Evolutionary conservation across 2,329 filamentous ascomycete genomes (phyloP).

Genomic region (Cercospora sp.): DNA sequence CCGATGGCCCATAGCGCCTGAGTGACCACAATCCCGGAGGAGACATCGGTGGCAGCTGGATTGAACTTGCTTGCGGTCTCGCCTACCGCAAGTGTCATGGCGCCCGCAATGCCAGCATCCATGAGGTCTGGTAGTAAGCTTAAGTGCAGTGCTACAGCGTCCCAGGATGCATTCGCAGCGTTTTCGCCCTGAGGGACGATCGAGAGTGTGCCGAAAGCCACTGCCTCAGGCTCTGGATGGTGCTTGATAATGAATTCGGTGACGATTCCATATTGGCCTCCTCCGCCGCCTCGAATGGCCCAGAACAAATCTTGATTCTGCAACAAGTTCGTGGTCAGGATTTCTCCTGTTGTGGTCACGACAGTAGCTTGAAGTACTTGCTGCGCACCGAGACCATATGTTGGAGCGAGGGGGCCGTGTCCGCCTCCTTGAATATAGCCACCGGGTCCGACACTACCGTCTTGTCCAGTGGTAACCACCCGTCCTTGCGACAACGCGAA

Average conservation of each 20-base stretch:
- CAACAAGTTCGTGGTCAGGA: slow-evolving; percentile 50
- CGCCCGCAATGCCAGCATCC: slow-evolving; percentile 35
- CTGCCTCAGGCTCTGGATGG: slow-evolving; percentile 30
- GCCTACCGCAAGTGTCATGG: slow-evolving; percentile 26
- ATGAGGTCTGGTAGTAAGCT: slow-evolving; percentile 37
- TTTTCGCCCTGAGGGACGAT: slow-evolving; percentile 30
- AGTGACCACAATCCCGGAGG: slow-evolving; percentile 35
- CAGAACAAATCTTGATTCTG: slow-evolving; percentile 62
- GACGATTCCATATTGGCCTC: slow-evolving; percentile 61
- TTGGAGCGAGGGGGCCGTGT: slow-evolving; percentile 55
- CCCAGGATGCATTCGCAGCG: slow-evolving; percentile 38
- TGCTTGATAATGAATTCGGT: slow-evolving; percentile 42
- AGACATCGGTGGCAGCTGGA: slow-evolving; percentile 35
- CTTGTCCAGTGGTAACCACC: slow-evolving; percentile 25
- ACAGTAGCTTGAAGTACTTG: slow-evolving; percentile 52
- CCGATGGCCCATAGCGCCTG: slow-evolving; percentile 37
- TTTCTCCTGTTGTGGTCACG: slow-evolving; percentile 53
- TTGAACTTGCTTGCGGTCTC: slow-evolving; percentile 36
- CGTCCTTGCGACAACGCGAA: slow-evolving; percentile 21
- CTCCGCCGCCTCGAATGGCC: slow-evolving; percentile 62
- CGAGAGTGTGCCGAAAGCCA: slow-evolving; percentile 20
- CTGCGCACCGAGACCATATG: slow-evolving; percentile 61
- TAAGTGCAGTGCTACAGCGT: slow-evolving; percentile 38
- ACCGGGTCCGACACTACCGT: slow-evolving; percentile 35
- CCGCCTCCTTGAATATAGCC: slow-evolving; percentile 64